Evolutionary conservation across 805 yeast species (phyloP).

Genomic region (Yamadazyma scolyti): DNA sequence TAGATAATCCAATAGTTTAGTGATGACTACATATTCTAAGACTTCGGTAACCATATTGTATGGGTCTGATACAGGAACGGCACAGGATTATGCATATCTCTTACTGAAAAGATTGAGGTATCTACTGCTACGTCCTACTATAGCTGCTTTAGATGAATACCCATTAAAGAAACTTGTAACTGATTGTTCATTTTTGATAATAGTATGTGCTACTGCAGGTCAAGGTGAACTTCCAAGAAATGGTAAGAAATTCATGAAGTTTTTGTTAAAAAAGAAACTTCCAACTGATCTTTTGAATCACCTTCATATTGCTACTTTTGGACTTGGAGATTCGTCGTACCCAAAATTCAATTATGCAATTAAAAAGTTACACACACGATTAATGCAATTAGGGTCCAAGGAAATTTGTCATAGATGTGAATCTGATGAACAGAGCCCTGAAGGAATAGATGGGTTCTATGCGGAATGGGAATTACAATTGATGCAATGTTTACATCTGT

Average conservation of each 20-base stretch:
- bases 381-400: constrained; percentile 76
- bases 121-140: constrained; percentile 43
- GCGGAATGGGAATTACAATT: constrained; percentile 66
- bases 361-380: constrained; percentile 72
- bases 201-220: constrained; percentile 87
- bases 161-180: constrained; percentile 52
- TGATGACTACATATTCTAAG: constrained; percentile 1
- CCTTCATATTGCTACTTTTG: constrained; percentile 68
- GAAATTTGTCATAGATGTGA: constrained; percentile 77
- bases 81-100: constrained; percentile 77
- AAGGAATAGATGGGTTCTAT: constrained; percentile 75
- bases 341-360: constrained; percentile 87
- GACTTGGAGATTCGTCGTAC: constrained; percentile 91
- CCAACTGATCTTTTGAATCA: constrained; percentile 58
- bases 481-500: constrained; percentile 21
- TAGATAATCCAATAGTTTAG: too few species aligned
- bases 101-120: constrained; percentile 55
- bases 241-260: constrained; percentile 69
- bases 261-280: constrained; percentile 63
- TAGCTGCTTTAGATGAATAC: constrained; percentile 58
- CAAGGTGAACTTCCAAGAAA: constrained; percentile 91
- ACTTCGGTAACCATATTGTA: constrained; percentile 57
- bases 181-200: constrained; percentile 42
- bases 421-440: constrained; percentile 80
- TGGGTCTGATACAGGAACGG: constrained; percentile 92